Conservation (phyloP, 2,329 filamentous ascomycete genomes). For the Penicillium sp. region DNA sequence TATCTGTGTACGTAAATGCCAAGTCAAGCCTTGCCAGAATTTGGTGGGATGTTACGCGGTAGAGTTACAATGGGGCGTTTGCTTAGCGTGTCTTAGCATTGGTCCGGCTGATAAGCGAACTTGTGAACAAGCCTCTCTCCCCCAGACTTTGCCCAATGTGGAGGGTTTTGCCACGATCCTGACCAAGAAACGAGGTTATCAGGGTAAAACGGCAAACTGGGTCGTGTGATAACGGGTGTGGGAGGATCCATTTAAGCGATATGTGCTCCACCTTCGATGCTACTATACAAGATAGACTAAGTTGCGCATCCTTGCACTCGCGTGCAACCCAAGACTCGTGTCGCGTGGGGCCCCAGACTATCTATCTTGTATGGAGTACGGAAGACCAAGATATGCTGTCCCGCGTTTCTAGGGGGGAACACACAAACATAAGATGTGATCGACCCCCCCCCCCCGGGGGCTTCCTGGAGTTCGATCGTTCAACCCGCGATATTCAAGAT, state of each 20-base stretch:
- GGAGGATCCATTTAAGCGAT: neutral
- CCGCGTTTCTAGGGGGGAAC: neutral
- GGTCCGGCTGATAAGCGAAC: slow-evolving; percentile 5
- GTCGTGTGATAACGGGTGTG: neutral
- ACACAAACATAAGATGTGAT: neutral
- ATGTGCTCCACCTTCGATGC: neutral
- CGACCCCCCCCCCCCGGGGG: neutral
- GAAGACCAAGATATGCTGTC: neutral
- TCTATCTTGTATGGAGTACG: too few species aligned
- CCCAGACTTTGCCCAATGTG: slow-evolving; percentile 12
- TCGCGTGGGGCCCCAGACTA: neutral
- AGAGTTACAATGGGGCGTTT: slow-evolving; percentile 11
- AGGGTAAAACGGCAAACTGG: neutral
- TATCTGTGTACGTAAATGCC: neutral
- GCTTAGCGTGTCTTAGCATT: neutral
- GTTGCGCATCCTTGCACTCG: neutral
- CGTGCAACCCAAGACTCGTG: neutral
- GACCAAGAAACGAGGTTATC: neutral
- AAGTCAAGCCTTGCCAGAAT: neutral
- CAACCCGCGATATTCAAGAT: slow-evolving; percentile 1
- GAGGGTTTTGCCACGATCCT: slow-evolving; percentile 3
- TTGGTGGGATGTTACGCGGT: slow-evolving; percentile 11
- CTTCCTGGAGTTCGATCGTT: neutral
- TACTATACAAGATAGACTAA: neutral
- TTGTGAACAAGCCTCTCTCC: slow-evolving; percentile 9